Conservation (phyloP, 1,139 yeast genomes). For the Lodderomyces parapsilosis region DNA sequence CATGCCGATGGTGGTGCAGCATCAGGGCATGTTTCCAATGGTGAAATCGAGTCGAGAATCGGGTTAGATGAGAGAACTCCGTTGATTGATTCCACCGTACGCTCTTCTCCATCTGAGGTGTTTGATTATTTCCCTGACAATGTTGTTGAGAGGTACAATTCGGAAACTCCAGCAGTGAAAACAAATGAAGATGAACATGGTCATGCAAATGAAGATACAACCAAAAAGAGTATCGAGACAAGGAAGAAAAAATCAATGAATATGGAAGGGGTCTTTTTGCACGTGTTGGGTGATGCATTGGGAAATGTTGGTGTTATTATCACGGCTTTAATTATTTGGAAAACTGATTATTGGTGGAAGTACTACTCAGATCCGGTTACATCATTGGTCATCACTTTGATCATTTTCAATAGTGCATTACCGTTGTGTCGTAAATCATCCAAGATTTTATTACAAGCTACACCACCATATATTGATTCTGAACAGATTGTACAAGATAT, state of each 20-base stretch:
- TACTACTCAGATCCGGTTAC: conserved; percentile 83
- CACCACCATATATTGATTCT: conserved; percentile 80
- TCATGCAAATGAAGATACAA: conserved; percentile 13
- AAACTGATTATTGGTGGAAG: conserved; percentile 85
- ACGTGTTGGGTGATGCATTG: conserved; percentile 92
- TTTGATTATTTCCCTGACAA: conserved; percentile 40
- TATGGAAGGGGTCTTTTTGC: conserved; percentile 96
- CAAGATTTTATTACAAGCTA: conserved; percentile 86
- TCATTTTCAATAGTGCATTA: conserved; percentile 86
- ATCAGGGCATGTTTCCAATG: background rate
- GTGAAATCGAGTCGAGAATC: conserved; percentile 12
- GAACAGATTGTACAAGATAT: conserved; percentile 72
- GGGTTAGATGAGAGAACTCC: conserved; percentile 16
- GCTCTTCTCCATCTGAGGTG: conserved; percentile 25
- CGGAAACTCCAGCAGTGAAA: background rate
- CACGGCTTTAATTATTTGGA: conserved; percentile 92
- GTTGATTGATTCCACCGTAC: conserved; percentile 14
- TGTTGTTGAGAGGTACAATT: conserved; percentile 32
- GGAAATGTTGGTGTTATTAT: conserved; percentile 93
- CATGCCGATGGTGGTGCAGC: conserved; percentile 7
- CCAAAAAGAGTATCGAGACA: background rate
- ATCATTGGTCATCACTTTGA: conserved; percentile 80
- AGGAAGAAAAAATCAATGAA: conserved; percentile 64
- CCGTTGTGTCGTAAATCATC: conserved; percentile 89
- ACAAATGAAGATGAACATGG: conserved; percentile 11